Evolutionary conservation across 2,329 filamentous ascomycete genomes (phyloP).

Genomic region (Diaporthe helianthi): DNA sequence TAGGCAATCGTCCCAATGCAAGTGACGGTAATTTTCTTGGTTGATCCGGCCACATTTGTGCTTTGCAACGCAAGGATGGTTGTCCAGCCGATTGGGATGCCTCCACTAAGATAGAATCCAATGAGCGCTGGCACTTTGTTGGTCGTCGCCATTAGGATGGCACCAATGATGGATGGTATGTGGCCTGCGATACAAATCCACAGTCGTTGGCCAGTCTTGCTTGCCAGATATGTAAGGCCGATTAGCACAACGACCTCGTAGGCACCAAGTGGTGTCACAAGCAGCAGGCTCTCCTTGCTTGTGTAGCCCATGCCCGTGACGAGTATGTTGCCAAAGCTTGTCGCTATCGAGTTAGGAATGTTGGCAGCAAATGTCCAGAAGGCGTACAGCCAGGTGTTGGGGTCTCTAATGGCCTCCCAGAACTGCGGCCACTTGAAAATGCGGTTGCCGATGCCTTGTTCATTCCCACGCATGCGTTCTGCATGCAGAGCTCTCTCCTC

Average conservation of each 20-base stretch:
- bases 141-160: conserved; percentile 48
- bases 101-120: conserved; percentile 48
- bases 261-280: conserved; percentile 48
- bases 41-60: conserved; percentile 46
- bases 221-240: conserved; percentile 46
- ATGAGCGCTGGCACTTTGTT: conserved; percentile 45
- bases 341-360: conserved; percentile 47
- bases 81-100: conserved; percentile 46
- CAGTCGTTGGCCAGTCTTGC: conserved; percentile 45
- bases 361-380: conserved; percentile 49
- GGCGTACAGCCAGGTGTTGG: conserved; percentile 45
- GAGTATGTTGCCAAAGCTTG: conserved; percentile 47
- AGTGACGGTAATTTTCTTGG: conserved; percentile 46
- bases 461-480: conserved; percentile 46
- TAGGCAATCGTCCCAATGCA: conserved; percentile 46
- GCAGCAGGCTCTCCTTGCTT: conserved; percentile 43
- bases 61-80: conserved; percentile 41
- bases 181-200: conserved; percentile 46
- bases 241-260: conserved; percentile 47
- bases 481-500: conserved; percentile 43
- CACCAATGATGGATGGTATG: conserved; percentile 46
- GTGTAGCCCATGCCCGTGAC: conserved; percentile 48
- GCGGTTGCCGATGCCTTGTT: conserved; percentile 45
- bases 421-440: conserved; percentile 46
- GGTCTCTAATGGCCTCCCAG: conserved; percentile 44